These are phyloP conservation scores for Clonostachys rhizophaga DNA, from an alignment of 2,329 filamentous ascomycete genomes.

Conservation along the genomic window DNA sequence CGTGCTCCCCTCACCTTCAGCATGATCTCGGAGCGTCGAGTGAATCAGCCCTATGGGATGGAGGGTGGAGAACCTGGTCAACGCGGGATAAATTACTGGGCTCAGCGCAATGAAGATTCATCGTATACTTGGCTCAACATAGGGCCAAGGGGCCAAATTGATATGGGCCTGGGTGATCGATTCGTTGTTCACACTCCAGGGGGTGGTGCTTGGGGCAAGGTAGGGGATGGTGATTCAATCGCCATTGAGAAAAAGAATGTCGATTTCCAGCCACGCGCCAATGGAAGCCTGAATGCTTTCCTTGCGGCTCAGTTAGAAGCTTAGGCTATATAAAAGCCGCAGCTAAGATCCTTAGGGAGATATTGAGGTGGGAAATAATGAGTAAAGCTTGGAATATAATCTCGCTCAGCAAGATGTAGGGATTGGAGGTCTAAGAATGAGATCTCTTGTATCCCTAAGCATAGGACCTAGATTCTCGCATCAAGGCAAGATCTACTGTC, in stretches of 20 bases:
- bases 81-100: neutral
- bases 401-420: no score
- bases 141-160: neutral
- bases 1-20: slow-evolving; percentile 61
- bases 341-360: no score
- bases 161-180: neutral
- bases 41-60: slow-evolving; percentile 39
- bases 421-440: no score
- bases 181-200: neutral
- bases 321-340: neutral
- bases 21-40: slow-evolving; percentile 71
- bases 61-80: neutral
- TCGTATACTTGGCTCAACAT: neutral
- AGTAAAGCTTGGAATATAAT: no score
- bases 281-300: neutral
- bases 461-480: no score
- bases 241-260: neutral
- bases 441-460: no score
- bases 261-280: neutral
- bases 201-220: neutral
- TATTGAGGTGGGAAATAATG: no score
- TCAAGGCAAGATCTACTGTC: no score
- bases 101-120: neutral
- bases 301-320: neutral
- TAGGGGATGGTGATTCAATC: neutral